Evolutionary conservation across 2,329 filamentous ascomycete genomes (phyloP), one percentile per base, ranked within the genome.

Genomic region (Zymoseptoria crescenta): DNA sequence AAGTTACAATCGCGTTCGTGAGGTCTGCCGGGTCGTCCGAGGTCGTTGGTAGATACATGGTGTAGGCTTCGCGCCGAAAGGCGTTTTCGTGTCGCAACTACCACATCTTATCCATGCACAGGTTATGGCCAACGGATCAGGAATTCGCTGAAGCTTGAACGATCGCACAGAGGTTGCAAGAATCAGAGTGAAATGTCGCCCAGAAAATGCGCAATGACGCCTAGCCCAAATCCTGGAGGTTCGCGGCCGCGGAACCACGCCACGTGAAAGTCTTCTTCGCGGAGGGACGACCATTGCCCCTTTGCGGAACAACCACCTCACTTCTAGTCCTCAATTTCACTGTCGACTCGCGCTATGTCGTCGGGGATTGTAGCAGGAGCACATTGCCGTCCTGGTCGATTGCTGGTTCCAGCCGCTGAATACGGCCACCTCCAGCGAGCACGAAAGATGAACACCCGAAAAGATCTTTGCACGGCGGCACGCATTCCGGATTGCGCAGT

Each of bases 61-160:
- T 60, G 51, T 55, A 56, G 52, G 57, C n/a, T 52, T 35, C 54
- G 57, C 54, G 57, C 60, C 57, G 54, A 29, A 30, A 30, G 58
- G 61, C 61, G 56, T 58, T 49, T 41, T 21, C 35, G 28, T 19
- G 2, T 41, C 21, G 27, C 52, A 52, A 35, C 61, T 62, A 62
- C 58, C 58, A 56, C 61, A 62, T 62, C 30, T 50, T 58, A 13
- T 52, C 54, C 20, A 62, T 48, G 51, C 56, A 57, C 55, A 57
- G 4, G 16, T 45, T 45, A 45, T 45, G 35, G 35, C 35, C 10
- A 45, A 45, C 35, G 35, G 16, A 45, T 45, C 35, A 6, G 2
- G 35, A 16, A n/a, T 2, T 45, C 35, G 35, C 35, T 45, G 35
- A 45, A 45, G 35, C 35, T 13, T 45, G n/a, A 13, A 45, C 1